Evolutionary conservation across 2,329 filamentous ascomycete genomes (phyloP).

Genomic region (Colletotrichum coccodes): DNA sequence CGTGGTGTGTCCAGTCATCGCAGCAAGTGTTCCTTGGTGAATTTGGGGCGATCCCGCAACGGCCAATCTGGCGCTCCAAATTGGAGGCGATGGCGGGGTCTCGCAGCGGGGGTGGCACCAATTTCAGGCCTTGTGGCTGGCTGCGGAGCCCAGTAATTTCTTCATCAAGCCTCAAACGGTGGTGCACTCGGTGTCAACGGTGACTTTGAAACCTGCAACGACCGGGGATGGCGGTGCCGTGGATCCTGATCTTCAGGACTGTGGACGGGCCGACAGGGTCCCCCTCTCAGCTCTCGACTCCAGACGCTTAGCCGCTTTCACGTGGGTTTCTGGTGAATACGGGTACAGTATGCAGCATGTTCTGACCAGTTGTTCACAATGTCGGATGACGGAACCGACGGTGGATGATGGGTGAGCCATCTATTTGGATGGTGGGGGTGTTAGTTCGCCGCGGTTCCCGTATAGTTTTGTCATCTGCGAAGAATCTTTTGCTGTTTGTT

Average conservation of each 20-base stretch:
- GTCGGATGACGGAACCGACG: conserved; percentile 5
- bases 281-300: neutral
- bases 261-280: conserved; percentile 23
- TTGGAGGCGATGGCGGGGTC: conserved; percentile 30
- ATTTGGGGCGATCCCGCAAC: conserved; percentile 17
- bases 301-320: conserved; percentile 2
- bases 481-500: neutral
- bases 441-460: neutral
- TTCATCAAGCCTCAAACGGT: conserved; percentile 25
- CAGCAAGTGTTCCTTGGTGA: neutral
- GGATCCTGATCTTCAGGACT: conserved; percentile 26
- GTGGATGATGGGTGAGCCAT: neutral
- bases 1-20: neutral
- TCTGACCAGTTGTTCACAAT: neutral
- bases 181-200: conserved; percentile 14
- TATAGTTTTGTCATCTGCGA: neutral
- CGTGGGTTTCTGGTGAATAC: neutral
- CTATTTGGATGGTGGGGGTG: neutral
- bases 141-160: conserved; percentile 33
- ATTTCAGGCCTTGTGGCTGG: conserved; percentile 28
- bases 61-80: conserved; percentile 27
- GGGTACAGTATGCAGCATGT: neutral
- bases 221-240: conserved; percentile 33
- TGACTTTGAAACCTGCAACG: conserved; percentile 19
- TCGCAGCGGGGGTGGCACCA: conserved; percentile 33